These are phyloP conservation scores for Solanum chmielewskii DNA, from an alignment of 257 asterid species.

Conservation along the genomic window DNA sequence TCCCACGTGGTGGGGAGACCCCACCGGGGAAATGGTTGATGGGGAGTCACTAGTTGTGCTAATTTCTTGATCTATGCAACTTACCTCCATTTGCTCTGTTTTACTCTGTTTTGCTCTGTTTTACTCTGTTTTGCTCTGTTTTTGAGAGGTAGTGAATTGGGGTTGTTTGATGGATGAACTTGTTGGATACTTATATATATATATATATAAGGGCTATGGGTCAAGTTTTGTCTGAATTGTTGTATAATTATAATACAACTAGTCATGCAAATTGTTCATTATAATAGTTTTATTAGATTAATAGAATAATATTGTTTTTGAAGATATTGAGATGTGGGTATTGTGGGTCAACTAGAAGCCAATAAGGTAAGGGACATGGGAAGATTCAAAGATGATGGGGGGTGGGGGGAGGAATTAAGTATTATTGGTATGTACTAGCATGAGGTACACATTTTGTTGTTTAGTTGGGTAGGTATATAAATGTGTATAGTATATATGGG, in stretches of 20 bases:
- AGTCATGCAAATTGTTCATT: neutral
- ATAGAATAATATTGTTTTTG: neutral
- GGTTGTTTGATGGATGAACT: neutral
- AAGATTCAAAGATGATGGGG: slow-evolving; percentile 30
- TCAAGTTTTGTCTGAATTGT: neutral
- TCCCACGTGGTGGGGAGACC: slow-evolving; percentile 33
- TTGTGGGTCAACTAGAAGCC: slow-evolving; percentile 52
- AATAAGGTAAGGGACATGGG: slow-evolving; percentile 33
- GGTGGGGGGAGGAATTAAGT: neutral
- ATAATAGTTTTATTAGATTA: neutral
- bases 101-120: neutral
- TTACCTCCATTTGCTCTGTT: slow-evolving; percentile 35
- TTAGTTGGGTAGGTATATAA: neutral
- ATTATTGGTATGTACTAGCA: neutral
- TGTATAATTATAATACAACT: neutral
- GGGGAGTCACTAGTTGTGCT: slow-evolving; percentile 41
- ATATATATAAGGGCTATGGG: neutral
- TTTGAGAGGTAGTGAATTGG: neutral
- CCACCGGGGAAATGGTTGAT: slow-evolving; percentile 15
- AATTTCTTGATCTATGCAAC: slow-evolving; percentile 34
- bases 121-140: neutral
- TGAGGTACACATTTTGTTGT: neutral
- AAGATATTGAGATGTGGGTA: slow-evolving; percentile 25
- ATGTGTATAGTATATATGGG: slow-evolving; percentile 1
- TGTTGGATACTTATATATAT: neutral